Percentiles rank a stretch among this genome's conserved stretches.
Conservation (phyloP, 2,329 filamentous ascomycete genomes). For the Apiospora rasikravindrae region DNA sequence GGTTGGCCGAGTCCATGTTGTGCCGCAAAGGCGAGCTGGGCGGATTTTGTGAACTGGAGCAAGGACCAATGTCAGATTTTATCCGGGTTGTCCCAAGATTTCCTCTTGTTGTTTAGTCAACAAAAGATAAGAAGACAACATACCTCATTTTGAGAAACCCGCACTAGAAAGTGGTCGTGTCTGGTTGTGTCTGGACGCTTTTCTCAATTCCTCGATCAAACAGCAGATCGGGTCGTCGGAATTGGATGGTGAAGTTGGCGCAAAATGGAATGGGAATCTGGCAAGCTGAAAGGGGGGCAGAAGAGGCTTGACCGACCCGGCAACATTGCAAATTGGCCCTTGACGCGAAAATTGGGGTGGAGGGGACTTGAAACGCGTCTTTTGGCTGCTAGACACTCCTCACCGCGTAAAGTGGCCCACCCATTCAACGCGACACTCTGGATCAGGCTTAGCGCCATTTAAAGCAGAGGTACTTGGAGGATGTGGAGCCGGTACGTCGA, state of each 20-base stretch:
- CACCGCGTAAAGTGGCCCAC: conserved; percentile 18
- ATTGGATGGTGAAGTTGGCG: neutral
- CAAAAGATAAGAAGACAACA: neutral
- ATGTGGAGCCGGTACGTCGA: neutral
- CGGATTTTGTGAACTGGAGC: conserved; percentile 21
- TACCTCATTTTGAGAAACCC: conserved; percentile 1
- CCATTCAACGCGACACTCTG: neutral
- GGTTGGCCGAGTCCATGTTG: conserved; percentile 83
- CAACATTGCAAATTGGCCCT: conserved; percentile 1
- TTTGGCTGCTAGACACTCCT: neutral
- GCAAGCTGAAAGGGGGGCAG: conserved; percentile 2
- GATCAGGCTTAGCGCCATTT: neutral
- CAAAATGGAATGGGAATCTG: neutral
- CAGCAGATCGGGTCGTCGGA: neutral
- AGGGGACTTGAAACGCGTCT: conserved; percentile 19
- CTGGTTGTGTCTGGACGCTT: neutral
- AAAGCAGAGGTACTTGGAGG: neutral
- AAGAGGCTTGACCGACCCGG: neutral
- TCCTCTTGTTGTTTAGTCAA: neutral
- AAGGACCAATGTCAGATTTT: neutral
- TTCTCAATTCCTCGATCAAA: neutral
- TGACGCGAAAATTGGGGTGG: conserved; percentile 20
- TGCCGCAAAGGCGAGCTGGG: conserved; percentile 80
- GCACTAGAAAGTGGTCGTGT: neutral
- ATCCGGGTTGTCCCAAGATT: neutral